These are phyloP conservation scores for Capsicum chinense DNA, from an alignment of 257 asterid genomes.

Conservation along the genomic window DNA sequence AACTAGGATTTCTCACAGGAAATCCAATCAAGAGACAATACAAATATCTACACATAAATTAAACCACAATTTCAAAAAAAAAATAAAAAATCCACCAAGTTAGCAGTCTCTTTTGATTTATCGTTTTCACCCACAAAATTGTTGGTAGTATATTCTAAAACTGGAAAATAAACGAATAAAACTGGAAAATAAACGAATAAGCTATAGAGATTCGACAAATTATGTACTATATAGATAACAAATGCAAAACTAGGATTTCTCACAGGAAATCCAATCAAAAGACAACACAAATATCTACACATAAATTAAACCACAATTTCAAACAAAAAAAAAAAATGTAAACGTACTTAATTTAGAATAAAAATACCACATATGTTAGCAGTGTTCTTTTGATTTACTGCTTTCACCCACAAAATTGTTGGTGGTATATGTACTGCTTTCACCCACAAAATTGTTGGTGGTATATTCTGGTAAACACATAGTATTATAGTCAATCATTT, in stretches of 20 bases:
- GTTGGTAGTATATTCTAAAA: background rate
- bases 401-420: background rate
- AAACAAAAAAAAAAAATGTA: background rate
- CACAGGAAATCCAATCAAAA: background rate
- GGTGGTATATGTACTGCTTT: background rate
- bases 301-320: background rate
- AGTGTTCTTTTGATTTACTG: background rate
- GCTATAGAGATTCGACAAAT: no score
- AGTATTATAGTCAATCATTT: background rate
- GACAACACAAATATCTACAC: background rate
- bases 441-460: background rate
- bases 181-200: no score
- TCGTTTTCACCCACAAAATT: background rate
- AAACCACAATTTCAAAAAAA: background rate
- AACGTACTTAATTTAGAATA: no score
- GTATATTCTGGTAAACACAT: background rate
- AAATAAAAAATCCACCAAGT: background rate
- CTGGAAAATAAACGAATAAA: no score
- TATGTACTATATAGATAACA: background rate
- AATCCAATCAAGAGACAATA: background rate
- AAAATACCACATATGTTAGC: background rate
- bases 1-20: background rate
- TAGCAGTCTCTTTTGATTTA: background rate
- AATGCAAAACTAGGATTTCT: background rate
- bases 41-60: background rate